Evolutionary conservation across 306 rosid genomes (phyloP), one percentile per base, ranked within the genome.

Genomic region (Dryas drummondii): DNA sequence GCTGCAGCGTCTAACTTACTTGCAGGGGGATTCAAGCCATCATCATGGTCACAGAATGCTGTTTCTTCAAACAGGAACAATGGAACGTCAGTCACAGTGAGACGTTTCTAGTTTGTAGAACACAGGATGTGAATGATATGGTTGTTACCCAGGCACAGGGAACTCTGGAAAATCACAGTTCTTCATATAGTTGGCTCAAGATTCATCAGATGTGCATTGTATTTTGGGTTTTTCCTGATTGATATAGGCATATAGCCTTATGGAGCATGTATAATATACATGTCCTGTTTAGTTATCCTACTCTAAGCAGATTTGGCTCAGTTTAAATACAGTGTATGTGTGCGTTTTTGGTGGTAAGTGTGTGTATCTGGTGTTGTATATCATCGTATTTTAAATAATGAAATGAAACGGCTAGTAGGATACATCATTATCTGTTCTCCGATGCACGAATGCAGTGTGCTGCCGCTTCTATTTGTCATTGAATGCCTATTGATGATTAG

Each of bases 41-140:
- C 97, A 46, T 84, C 96, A 4, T 85, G 96, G 96, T 89, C 96
- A 10, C 86, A 75, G 10, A 74, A 78, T 76, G 69, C 83, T 19
- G 68, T 64, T 69, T 32, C 76, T 15, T 76, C 86, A 1, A 75
- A 78, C 78, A 82, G 75, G 73, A 77, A 17, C 40, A 85, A 80
- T 71, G 85, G 85, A 61, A 54, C 73, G 52, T 74, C 77, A 5
- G 27, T 82, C 19, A 77, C 67, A 64, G 80, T 73, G 11, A 84
- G 86, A 80, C 79, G 68, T 55, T 46, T 12, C 15, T 77, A 76
- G 70, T 7, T 62, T 19, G 1, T 8, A 4, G 9, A 19, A 42
- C n/a, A 7, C 46, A 9, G 14, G 12, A 37, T 61, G 66, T 37
- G 56, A 14, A 52, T 52, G 19, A 52, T 4, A 13, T 52, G 56